Evolutionary conservation across 257 asterid species (phyloP), one percentile per base, ranked within the genome.

Genomic region (Phtheirospermum japonicum): DNA sequence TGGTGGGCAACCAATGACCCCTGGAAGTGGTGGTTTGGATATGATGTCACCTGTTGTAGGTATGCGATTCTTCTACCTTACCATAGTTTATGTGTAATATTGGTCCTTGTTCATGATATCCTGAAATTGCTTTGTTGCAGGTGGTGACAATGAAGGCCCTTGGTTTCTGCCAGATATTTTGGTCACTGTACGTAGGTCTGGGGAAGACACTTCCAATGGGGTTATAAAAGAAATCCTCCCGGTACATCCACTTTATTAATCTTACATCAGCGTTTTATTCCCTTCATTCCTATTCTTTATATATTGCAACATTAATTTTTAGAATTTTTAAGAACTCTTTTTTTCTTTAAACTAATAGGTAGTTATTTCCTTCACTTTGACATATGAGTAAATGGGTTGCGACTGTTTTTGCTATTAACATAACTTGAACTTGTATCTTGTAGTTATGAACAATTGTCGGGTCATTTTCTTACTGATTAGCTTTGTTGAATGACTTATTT

Each of bases 1-100:
- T 30, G 97, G 96, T 57, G 99, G 96, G 55, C 98, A 88, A 63
- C 98, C 98, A 33, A 88, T 90, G 98, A 90, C 96, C 42, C 95
- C 98, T 53, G 96, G 97, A 46, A 73, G 97, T 76, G 96, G 98
- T 51, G 88, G 97, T 36, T 73, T 93, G 82, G 99, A 85, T 76
- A 77, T 89, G 88, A 89, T 93, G 97, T 93, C 97, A 2, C 99
- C 97, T 69, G 93, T 82, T 30, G 81, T 77, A 77, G 99, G 97
- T 89, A 18, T 59, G 79, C 76, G 32, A 73, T 52, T 42, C 28
- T 43, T 37, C 51, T 10, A 18, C 7, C 32, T 50, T 56, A 20
- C 28, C 10, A 48, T 57, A 23, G 28, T 23, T 23, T 23, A 23
- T 23, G 3, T 23, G 28, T 23, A 23, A 23, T 23, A 23, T 23